Evolutionary conservation across 1,284 basidiomycete species (phyloP), one percentile per base, ranked within the genome.

Genomic region (Exobasidium rhododendri): DNA sequence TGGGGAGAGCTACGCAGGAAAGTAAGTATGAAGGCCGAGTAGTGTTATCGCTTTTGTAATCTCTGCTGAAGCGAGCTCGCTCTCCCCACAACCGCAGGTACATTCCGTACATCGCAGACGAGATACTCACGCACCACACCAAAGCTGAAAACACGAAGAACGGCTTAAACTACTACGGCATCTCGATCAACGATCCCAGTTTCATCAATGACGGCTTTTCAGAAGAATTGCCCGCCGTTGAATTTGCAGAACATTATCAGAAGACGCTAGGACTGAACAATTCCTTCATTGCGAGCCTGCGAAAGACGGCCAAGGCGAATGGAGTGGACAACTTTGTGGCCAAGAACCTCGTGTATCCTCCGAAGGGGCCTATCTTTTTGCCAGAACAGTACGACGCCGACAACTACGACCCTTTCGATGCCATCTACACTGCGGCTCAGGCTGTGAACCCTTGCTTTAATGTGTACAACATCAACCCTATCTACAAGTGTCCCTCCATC

Each of bases 1-100:
- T 0, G 75, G 75, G 28, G 72, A 76, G 83, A 92, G 89, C 65
- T 98, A 88, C 77, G 94, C 93, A n/a, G 94, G 96, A n/a, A 93
- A n/a, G n/a, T n/a, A n/a, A 97, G 82, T 97, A 91, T 83, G n/a
- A n/a, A n/a, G n/a, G n/a, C n/a, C n/a, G n/a, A n/a, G n/a, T n/a
- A n/a, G n/a, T n/a, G n/a, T n/a, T n/a, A n/a, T n/a, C n/a, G n/a
- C n/a, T n/a, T n/a, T n/a, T n/a, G n/a, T n/a, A n/a, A n/a, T n/a
- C n/a, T n/a, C n/a, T n/a, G n/a, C n/a, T n/a, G n/a, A n/a, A n/a
- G n/a, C n/a, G n/a, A n/a, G n/a, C n/a, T n/a, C n/a, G n/a, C 43
- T 14, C 43, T 17, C 17, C 93, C n/a, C n/a, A n/a, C n/a, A n/a
- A n/a, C n/a, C n/a, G n/a, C n/a, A n/a, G 97, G 82, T 97, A 91